Base-by-base conservation (phyloP, 768 basidiomycete genomes). In the Neoboletus magnificus region DNA sequence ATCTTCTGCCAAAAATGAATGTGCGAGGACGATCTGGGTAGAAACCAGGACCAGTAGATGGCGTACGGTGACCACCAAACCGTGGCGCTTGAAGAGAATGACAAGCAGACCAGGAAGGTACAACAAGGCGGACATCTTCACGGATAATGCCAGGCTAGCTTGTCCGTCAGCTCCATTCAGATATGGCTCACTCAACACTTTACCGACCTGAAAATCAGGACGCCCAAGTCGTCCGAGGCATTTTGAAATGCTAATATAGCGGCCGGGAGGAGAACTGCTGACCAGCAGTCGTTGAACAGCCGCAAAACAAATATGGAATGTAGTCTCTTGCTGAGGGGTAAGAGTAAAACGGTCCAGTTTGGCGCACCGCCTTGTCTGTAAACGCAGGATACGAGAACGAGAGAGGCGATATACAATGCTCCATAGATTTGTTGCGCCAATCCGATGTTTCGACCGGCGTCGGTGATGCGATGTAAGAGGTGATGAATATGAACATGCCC, bases 221-320 rank as follows among this genome's bases (percentile, higher is more conserved):
- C 80, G 9, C 84, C 90, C 5, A 83, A 49, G 43, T 82, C 81
- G 67, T 90, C 86, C 54, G 80, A 71, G 11, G 79, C 79, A 22
- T 68, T 68, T 59, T 85, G 84, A 58, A 85, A 85, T 1, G 86
- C 81, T 9, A 89, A 65, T 22, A 95, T 78, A 2, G 91, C 81
- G 0, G 79, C 76, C 60, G 92, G 82, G 32, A 87, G 76, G 5
- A 82, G 77, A 18, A 90, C 69, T 0, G 86, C 77, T 3, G 87
- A 80, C 92, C 92, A 94, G 66, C 91, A 91, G 68, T 99, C 97
- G 66, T 98, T 98, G 78, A 99, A 99, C 7, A 98, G 75, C 20
- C 97, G 82, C 50, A 99, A 75, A 13, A 89, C 84, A 69, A 87
- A 98, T 51, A 98, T 91, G 13, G 96, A 98, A 66, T 98, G 96